Percentiles rank a stretch among this genome's conserved stretches.
Evolutionary conservation across 768 basidiomycete genomes (phyloP).

Genomic region (Auricularia sp.): DNA sequence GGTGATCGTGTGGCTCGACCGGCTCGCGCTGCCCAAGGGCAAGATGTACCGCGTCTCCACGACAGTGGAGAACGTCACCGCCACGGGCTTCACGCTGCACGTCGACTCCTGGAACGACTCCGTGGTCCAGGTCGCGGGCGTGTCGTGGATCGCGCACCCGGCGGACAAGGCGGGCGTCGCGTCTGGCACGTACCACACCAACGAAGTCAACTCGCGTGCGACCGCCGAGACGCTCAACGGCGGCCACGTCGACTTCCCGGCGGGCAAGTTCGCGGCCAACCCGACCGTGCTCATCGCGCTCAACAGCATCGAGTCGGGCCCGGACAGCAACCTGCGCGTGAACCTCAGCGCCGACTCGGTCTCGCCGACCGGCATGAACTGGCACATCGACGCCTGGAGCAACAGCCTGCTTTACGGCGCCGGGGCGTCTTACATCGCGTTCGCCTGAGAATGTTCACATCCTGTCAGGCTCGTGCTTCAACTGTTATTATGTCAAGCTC

Average conservation of each 20-base stretch:
- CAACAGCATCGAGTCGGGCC: constrained; percentile 6
- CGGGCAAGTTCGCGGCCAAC: neutral
- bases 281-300: constrained; percentile 6
- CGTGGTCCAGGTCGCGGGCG: constrained; percentile 1
- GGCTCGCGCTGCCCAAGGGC: constrained; percentile 1
- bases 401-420: constrained; percentile 4
- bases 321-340: constrained; percentile 1
- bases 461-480: too few relatives aligned
- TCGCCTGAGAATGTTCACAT: neutral
- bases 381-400: constrained; percentile 8
- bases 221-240: neutral
- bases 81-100: constrained; percentile 7
- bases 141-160: constrained; percentile 8
- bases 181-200: constrained; percentile 4
- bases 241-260: neutral
- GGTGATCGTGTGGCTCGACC: constrained; percentile 1
- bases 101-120: constrained; percentile 9
- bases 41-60: constrained; percentile 1
- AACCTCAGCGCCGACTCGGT: neutral
- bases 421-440: constrained; percentile 5
- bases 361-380: constrained; percentile 3
- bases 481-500: too few relatives aligned
- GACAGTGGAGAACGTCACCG: neutral
- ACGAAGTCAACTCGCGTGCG: constrained; percentile 1
- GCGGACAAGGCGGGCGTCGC: constrained; percentile 4